These are phyloP conservation scores for Cornus suecica DNA, from an alignment of 148 eudicot species.

Conservation along the genomic window DNA sequence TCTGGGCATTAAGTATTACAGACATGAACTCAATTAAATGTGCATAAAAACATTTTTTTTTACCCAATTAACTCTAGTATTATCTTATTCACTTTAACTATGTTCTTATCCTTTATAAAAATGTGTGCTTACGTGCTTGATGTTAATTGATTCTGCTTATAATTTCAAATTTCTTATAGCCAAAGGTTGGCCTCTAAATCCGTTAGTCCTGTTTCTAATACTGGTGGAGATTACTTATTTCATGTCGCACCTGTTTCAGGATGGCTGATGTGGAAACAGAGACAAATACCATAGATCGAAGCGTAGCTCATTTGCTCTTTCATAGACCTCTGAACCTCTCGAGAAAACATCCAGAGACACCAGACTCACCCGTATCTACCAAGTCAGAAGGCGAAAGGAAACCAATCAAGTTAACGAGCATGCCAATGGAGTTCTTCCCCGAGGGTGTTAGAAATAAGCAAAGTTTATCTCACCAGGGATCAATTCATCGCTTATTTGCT, in stretches of 20 bases:
- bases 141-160: too few species aligned
- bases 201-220: too few species aligned
- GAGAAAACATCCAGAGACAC: slow-evolving; percentile 40
- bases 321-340: slow-evolving; percentile 51
- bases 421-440: slow-evolving; percentile 21
- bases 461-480: slow-evolving; percentile 18
- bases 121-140: too few species aligned
- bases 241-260: slow-evolving; percentile 33
- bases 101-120: too few species aligned
- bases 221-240: too few species aligned
- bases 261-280: slow-evolving; percentile 46
- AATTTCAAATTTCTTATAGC: too few species aligned
- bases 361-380: slow-evolving; percentile 46
- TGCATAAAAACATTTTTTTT: too few species aligned
- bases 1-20: too few species aligned
- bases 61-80: too few species aligned
- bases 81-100: too few species aligned
- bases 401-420: slow-evolving; percentile 24
- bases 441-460: slow-evolving; percentile 26
- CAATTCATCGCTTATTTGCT: slow-evolving; percentile 22
- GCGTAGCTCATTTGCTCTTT: slow-evolving; percentile 77
- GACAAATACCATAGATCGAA: slow-evolving; percentile 77
- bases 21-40: too few species aligned
- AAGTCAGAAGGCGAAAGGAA: slow-evolving; percentile 27
- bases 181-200: too few species aligned